A percentile compares a stretch with the other conserved stretches of the same genome.
These are phyloP conservation scores for Epichloe typhina DNA, from an alignment of 2,329 filamentous ascomycete species.

Conservation along the genomic window DNA sequence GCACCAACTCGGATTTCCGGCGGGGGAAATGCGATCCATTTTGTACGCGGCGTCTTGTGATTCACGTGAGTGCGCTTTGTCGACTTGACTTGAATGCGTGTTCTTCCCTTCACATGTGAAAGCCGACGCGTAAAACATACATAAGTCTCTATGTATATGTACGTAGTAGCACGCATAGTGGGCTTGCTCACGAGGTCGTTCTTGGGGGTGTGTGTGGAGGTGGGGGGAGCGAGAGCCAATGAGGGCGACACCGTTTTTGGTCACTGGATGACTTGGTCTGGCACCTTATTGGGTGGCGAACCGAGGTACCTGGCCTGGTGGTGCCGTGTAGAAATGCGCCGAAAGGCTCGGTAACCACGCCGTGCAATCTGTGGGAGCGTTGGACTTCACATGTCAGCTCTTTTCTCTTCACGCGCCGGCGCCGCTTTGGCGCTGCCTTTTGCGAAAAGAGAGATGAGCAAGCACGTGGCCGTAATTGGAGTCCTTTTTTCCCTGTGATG, in stretches of 20 bases:
- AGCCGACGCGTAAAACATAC: neutral
- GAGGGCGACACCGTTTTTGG: neutral
- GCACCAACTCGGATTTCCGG: neutral
- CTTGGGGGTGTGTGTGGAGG: neutral
- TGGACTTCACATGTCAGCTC: slow-evolving; percentile 2
- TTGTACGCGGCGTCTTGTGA: neutral
- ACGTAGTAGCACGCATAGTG: neutral
- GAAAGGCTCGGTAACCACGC: neutral
- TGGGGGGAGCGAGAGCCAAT: neutral
- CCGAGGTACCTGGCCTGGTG: neutral
- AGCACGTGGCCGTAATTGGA: neutral
- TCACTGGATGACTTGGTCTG: slow-evolving; percentile 2
- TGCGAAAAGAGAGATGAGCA: neutral
- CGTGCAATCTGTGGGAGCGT: neutral
- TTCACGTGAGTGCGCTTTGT: too few relatives aligned
- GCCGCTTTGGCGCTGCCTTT: neutral
- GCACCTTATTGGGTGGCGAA: neutral
- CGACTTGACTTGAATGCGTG: too few relatives aligned
- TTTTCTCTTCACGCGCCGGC: neutral
- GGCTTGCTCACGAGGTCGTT: slow-evolving; percentile 1
- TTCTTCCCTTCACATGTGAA: slow-evolving; percentile 2
- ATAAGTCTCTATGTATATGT: neutral
- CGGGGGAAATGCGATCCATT: neutral
- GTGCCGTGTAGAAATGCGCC: neutral
- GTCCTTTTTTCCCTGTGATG: neutral